Base-by-base conservation (phyloP, 1,139 yeast species). In the Geotrichum restrictum region DNA sequence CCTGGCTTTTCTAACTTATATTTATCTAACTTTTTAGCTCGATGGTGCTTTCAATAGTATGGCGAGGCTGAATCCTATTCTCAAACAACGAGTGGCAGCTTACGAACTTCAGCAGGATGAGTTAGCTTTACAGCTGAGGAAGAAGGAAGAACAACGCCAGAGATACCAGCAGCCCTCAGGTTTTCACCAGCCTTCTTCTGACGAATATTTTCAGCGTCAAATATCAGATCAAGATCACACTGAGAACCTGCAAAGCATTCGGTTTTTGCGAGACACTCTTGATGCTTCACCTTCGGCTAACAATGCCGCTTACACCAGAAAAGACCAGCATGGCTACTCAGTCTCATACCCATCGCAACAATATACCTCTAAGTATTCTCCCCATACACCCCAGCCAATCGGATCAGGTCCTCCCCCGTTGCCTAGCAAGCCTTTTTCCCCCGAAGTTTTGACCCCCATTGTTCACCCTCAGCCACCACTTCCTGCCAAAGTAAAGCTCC, bases 61-160 rank as follows among this genome's bases (percentile, higher is more conserved):
- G 55, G 78, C 75, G 56, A 59, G 61, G 48, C 62, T 76, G 36
- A 70, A 72, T 56, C 55, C 56, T 13, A 59, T 66, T 1, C 57
- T 77, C 16, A 67, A 66, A 38, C 66, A 65, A 46, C 67, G 67
- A 45, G 64, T 69, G 45, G 62, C 64, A 5, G 61, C 59, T 2
- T 70, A 65, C 48, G 56, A 54, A 33, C 18, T 50, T 7, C 47
- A 53, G 32, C 53, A 49, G 33, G 40, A 27, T 10, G 49, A 36
- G 24, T 32, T 18, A 39, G 32, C 43, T 2, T 21, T 31, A 29
- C 32, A 34, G 24, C 24, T 41, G 34, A 38, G 39, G 41, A 45
- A 46, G 38, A 36, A 36, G n/a, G 48, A 51, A 46, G 49, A 49
- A n/a, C 46, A 49, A 34, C 53, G 52, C 22, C 38, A 42, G 38